These are phyloP conservation scores for Mucor lusitanicus DNA, from an alignment of 371 early-diverging fungal genomes.

Conservation along the genomic window DNA sequence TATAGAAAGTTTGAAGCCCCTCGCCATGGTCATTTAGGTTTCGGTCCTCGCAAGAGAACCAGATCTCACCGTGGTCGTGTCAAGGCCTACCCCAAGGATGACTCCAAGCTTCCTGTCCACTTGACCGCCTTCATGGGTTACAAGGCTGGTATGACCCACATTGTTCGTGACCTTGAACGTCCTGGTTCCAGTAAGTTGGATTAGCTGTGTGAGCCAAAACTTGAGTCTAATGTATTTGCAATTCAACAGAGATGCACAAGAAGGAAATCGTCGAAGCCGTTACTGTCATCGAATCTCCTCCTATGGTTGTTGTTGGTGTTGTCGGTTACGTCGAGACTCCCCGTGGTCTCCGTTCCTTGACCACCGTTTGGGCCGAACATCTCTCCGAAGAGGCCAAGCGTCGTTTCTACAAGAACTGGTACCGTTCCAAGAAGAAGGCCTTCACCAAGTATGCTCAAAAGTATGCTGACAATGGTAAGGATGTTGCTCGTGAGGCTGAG, in stretches of 20 bases:
- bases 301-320: slow-evolving; percentile 98
- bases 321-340: slow-evolving; percentile 99
- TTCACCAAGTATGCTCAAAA: slow-evolving; percentile 98
- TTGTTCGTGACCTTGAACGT: slow-evolving; percentile 98
- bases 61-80: slow-evolving; percentile 94
- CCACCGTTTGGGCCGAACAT: slow-evolving; percentile 99
- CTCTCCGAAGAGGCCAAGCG: slow-evolving; percentile 97
- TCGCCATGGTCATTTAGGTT: slow-evolving; percentile 99
- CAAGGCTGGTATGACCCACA: slow-evolving; percentile 99
- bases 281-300: slow-evolving; percentile 98
- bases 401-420: slow-evolving; percentile 99
- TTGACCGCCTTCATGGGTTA: slow-evolving; percentile 99
- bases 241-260: slow-evolving; percentile 87
- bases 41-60: slow-evolving; percentile 99
- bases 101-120: slow-evolving; percentile 94
- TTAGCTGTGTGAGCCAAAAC: not conserved
- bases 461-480: slow-evolving; percentile 90
- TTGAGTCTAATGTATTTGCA: not conserved
- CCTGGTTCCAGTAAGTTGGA: slow-evolving; percentile 75
- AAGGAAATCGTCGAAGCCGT: slow-evolving; percentile 99
- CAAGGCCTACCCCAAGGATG: slow-evolving; percentile 99
- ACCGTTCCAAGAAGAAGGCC: slow-evolving; percentile 98
- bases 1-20: slow-evolving; percentile 62
- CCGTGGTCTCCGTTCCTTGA: slow-evolving; percentile 95
- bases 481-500: slow-evolving; percentile 91